These are phyloP conservation scores for Jaminaea rosea DNA, from an alignment of 1,284 basidiomycete genomes.

Conservation along the genomic window DNA sequence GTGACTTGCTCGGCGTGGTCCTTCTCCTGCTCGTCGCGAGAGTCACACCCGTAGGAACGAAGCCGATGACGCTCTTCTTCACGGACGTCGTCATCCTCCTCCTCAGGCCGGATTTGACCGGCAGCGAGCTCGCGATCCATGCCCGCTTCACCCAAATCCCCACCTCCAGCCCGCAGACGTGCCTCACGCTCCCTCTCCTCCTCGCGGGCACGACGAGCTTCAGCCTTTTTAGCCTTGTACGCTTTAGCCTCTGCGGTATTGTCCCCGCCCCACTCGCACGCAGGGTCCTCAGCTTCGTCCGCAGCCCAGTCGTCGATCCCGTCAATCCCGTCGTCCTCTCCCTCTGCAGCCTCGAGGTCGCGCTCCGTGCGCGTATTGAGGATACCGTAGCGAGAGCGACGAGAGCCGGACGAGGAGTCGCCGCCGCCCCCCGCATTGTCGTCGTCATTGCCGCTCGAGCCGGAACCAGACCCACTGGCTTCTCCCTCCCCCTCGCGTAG, in stretches of 20 bases:
- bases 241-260: conserved; percentile 32
- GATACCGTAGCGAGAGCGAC: conserved; percentile 14
- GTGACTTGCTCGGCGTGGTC: neutral
- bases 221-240: conserved; percentile 19
- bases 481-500: conserved; percentile 16
- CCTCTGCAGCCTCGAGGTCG: conserved; percentile 30
- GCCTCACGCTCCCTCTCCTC: conserved; percentile 11
- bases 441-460: conserved; percentile 3
- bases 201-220: neutral
- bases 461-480: conserved; percentile 11
- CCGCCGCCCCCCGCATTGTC: conserved; percentile 1
- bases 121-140: conserved; percentile 25
- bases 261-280: conserved; percentile 41
- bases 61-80: neutral
- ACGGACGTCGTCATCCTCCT: conserved; percentile 17
- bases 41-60: neutral
- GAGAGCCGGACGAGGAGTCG: conserved; percentile 11
- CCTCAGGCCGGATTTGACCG: conserved; percentile 14
- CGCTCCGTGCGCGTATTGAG: conserved; percentile 24
- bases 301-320: conserved; percentile 31
- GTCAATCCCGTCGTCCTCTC: conserved; percentile 13
- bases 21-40: neutral
- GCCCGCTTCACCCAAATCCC: conserved; percentile 28
- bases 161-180: conserved; percentile 9
- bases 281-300: conserved; percentile 27